Conservation (phyloP, 2,329 filamentous ascomycete species). For the Fusarium coffeatum region DNA sequence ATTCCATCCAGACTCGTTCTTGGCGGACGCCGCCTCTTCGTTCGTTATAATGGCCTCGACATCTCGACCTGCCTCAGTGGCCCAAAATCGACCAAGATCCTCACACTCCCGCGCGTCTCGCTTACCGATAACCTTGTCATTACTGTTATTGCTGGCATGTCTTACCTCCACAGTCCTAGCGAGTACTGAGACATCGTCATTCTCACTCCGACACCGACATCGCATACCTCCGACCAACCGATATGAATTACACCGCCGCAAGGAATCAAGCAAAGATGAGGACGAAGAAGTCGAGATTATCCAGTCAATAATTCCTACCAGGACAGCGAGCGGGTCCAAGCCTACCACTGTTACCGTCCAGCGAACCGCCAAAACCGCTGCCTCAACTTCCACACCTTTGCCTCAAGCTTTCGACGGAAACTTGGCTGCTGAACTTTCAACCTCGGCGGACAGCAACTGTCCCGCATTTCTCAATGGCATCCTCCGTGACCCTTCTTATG, state of each 20-base stretch:
- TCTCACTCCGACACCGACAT: conserved; percentile 30
- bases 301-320: conserved; percentile 28
- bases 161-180: conserved; percentile 38
- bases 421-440: conserved; percentile 71
- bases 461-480: conserved; percentile 76
- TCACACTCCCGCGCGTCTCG: conserved; percentile 18
- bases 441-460: conserved; percentile 63
- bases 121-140: conserved; percentile 25
- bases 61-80: conserved; percentile 10
- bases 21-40: conserved; percentile 33
- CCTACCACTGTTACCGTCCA: conserved; percentile 42
- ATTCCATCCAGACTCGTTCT: not conserved
- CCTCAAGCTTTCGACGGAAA: conserved; percentile 71
- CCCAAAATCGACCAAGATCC: conserved; percentile 1
- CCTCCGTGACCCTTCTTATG: conserved; percentile 73
- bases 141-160: conserved; percentile 42
- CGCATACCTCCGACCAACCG: conserved; percentile 14
- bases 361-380: conserved; percentile 36
- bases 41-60: conserved; percentile 37
- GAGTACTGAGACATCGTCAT: conserved; percentile 28
- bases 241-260: conserved; percentile 29
- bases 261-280: conserved; percentile 28
- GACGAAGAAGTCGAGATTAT: conserved; percentile 32
- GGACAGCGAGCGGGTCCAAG: conserved; percentile 34
- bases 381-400: conserved; percentile 62